Percentiles rank a stretch among this genome's conserved stretches.
phyloP scores from a whole-genome alignment of 148 eudicot species.

The Vaccinium vitisidaea region DNA sequence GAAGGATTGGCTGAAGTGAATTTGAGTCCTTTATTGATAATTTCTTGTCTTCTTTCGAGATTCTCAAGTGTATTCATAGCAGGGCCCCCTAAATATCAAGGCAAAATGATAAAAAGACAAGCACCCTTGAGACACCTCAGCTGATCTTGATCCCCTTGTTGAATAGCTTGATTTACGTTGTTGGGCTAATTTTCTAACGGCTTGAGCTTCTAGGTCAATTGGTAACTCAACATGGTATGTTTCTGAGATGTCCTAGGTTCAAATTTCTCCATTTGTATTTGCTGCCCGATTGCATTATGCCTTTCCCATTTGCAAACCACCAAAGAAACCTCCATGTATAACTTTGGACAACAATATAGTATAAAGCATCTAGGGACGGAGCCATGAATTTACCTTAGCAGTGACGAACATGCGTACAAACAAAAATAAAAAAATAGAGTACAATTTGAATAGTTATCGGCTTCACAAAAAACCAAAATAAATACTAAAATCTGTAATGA shows the following conservation, averaged over 20 bases:
- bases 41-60: neutral
- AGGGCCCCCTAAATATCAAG: neutral
- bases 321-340: neutral
- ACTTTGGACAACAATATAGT: neutral
- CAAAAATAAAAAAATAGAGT: too few species aligned
- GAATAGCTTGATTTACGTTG: neutral
- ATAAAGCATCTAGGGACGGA: neutral
- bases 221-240: neutral
- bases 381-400: too few species aligned
- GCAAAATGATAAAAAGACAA: neutral
- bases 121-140: too few species aligned
- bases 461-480: too few species aligned
- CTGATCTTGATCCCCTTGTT: neutral
- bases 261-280: neutral
- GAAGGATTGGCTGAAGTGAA: neutral
- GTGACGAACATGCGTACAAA: too few species aligned
- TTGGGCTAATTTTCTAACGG: neutral
- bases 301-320: neutral
- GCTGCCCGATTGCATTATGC: neutral
- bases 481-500: too few species aligned
- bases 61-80: neutral
- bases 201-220: neutral
- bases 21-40: neutral
- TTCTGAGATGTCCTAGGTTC: neutral
- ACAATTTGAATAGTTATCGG: too few species aligned